Percentiles rank a stretch among this genome's conserved stretches.
These are phyloP conservation scores for Cladosporium oxysporum DNA, from an alignment of 2,329 filamentous ascomycete genomes.

Conservation along the genomic window DNA sequence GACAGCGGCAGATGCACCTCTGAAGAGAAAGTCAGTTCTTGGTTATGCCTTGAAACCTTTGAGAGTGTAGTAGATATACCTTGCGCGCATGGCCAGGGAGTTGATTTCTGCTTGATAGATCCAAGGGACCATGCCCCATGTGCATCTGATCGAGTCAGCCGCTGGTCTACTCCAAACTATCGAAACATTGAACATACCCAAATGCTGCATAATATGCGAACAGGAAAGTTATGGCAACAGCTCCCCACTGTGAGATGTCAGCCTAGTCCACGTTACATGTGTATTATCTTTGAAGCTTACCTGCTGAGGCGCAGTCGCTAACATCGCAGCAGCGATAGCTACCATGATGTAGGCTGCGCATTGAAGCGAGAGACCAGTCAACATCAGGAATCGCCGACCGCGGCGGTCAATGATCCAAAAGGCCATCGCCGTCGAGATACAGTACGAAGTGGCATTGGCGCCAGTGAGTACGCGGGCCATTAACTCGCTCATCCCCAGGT, in stretches of 20 bases:
- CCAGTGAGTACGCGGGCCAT: slow-evolving; percentile 23
- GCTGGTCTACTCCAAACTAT: neutral
- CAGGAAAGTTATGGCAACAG: slow-evolving; percentile 24
- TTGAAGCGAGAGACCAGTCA: slow-evolving; percentile 19
- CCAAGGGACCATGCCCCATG: slow-evolving; percentile 23
- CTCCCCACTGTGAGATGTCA: slow-evolving; percentile 19
- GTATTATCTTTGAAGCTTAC: slow-evolving; percentile 30
- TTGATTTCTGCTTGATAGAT: slow-evolving; percentile 23
- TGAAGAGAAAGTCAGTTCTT: neutral
- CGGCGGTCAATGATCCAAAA: slow-evolving; percentile 24
- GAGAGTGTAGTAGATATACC: neutral
- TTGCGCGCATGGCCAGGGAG: slow-evolving; percentile 20
- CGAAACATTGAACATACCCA: slow-evolving; percentile 23
- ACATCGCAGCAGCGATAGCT: slow-evolving; percentile 18
- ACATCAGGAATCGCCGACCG: slow-evolving; percentile 22
- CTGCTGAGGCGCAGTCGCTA: slow-evolving; percentile 44
- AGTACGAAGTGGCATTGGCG: slow-evolving; percentile 23
- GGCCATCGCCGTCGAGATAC: slow-evolving; percentile 21
- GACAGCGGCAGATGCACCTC: slow-evolving; percentile 20
- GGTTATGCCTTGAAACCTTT: neutral
- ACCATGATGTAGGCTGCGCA: slow-evolving; percentile 23
- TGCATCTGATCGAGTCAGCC: neutral
- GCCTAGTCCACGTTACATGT: neutral
- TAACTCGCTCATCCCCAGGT: slow-evolving; percentile 22
- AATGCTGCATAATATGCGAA: slow-evolving; percentile 24